Evolutionary conservation across 257 asterid species (phyloP), one percentile per base, ranked within the genome.

Genomic region (Rhazya stricta): DNA sequence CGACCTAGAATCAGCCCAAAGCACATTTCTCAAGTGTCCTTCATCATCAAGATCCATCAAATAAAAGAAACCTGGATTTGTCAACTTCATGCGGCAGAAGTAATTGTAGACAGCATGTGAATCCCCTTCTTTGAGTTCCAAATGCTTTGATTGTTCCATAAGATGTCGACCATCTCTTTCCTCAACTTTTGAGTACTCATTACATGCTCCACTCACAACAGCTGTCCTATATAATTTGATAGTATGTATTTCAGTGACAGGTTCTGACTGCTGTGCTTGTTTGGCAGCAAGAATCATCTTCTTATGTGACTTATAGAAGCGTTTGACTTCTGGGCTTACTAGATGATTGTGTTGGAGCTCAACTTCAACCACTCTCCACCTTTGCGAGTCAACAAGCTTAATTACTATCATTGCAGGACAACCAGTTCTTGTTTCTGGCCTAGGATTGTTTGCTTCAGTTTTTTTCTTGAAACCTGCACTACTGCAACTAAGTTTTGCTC

Each of bases 401-500:
- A 89, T 71, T 53, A 85, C 79, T 39, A 84, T 76, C 91, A 85
- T 89, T 71, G 90, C 89, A 67, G 88, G 90, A 74, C 95, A 89
- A 9, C 91, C 92, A 16, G 92, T 89, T 79, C 92, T 84, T 68
- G 89, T 85, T 83, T 85, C 89, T 42, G 91, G 89, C 81, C 89
- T 83, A 39, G 91, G 91, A 80, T 87, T 81, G 73, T 80, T 84
- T 60, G 92, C 90, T 73, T 82, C 86, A 41, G 82, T 89, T 79
- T 83, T 87, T 78, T 83, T 89, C 89, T 87, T 87, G 90, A 87
- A 87, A 76, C 90, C 90, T 46, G 90, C 89, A 63, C 81, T 81
- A 83, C 90, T 84, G 79, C 90, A 89, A 82, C 89, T 89, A 76
- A 85, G 87, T 80, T 89, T 89, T 54, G 88, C 92, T 79, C 89